Evolutionary conservation across 2,329 filamentous ascomycete species (phyloP), one percentile per base, ranked within the genome.

Genomic region (Pleoardoris graminearum): DNA sequence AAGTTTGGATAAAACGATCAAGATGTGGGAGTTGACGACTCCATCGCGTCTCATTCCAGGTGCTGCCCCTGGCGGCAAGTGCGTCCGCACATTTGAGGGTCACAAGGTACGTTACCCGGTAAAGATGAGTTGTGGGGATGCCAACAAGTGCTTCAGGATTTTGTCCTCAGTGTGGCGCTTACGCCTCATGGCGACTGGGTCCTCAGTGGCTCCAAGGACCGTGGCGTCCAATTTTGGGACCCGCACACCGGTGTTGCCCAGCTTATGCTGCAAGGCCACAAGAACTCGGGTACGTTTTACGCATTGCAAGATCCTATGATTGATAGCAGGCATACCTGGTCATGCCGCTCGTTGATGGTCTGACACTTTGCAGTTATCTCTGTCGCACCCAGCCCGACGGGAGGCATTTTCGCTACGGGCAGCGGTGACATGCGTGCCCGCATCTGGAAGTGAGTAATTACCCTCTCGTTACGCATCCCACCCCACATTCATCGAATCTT

Each of bases 201-300:
- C 51, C 88, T 99, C 76, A 96, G 91, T 58, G 94, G 94, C 38
- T 96, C 91, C 57, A 99, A 99, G 80, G 94, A 99, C 70, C 85
- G 94, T 46, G 93, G 94, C 43, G 94, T 99, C 19, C 94, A 97
- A 72, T 97, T 99, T 81, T 99, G 94, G 94, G 93, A 99, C 70
- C 93, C 94, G 17, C 84, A 88, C 66, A 97, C 91, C 17, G 94
- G 93, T 30, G 88, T 90, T 61, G 95, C 93, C 1, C 93, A 97
- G 77, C 88, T 99, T 72, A 97, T 97, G 94, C 83, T 99, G 57
- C 94, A 97, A 75, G 94, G 94, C 22, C 94, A 99, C 74, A 97
- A 97, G 82, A 97, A 97, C 77, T 96, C 91, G 10, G 84, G 84
- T 86, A 74, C 25, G 51, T 42, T 42, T 22, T 32, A 36, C 17